Conservation (phyloP, 2,329 filamentous ascomycete species). For the Aureobasidium leucospermi region DNA sequence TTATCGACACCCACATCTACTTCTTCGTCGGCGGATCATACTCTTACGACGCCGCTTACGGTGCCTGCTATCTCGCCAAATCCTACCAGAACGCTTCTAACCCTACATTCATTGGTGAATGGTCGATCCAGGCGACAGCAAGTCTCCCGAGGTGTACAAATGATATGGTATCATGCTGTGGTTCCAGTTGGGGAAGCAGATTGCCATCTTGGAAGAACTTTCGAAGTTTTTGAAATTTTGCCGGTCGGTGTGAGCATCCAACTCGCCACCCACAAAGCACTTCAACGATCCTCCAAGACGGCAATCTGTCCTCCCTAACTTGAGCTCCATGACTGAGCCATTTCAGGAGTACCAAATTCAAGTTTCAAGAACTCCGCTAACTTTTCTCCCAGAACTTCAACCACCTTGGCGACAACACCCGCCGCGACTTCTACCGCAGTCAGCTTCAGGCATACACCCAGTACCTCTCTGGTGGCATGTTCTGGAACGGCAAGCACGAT, state of each 20-base stretch:
- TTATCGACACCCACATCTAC: constrained; percentile 13
- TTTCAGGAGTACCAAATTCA: no score
- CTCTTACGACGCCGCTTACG: background rate
- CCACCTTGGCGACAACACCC: constrained; percentile 12
- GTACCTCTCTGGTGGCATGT: background rate
- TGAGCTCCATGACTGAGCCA: no score
- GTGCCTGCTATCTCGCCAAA: constrained; percentile 1
- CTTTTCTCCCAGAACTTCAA: background rate
- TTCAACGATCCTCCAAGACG: no score
- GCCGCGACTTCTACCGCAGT: constrained; percentile 3
- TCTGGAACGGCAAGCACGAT: constrained; percentile 12
- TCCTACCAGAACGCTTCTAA: background rate
- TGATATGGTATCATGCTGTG: no score
- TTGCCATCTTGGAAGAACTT: no score
- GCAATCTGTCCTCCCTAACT: no score
- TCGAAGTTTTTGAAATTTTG: no score
- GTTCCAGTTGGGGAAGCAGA: no score
- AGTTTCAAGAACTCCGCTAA: no score
- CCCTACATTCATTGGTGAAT: constrained; percentile 12
- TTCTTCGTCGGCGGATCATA: constrained; percentile 4
- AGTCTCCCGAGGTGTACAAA: no score
- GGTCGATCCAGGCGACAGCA: background rate
- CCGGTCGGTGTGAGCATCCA: no score
- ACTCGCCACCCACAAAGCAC: no score
- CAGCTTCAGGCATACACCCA: background rate